Base-by-base conservation (phyloP, 2,329 filamentous ascomycete species). In the Pseudogymnoascus sp. region DNA sequence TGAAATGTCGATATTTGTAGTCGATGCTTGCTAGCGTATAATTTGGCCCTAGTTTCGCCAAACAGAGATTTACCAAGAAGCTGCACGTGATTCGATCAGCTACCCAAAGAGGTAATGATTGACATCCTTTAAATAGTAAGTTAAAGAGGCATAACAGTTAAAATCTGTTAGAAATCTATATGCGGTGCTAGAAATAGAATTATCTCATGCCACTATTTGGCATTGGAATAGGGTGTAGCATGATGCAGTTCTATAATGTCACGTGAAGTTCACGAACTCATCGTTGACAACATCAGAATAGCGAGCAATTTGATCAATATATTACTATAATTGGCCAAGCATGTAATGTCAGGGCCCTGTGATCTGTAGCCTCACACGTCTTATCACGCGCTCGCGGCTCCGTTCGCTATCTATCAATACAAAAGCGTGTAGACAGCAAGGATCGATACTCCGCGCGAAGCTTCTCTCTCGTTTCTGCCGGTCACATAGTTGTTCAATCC, bases 1-100 rank as follows among this genome's bases (percentile, higher is more conserved):
- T 55, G 48, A 55, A 55, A 55, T 55, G 9, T 55, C 48, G 48
- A 55, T 55, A 55, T 55, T 55, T 55, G 48, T 55, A 55, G 48
- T 55, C 48, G 48, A 55, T 55, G 48, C 48, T 33, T 55, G 48
- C 48, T 55, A 55, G 48, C 48, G 48, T 55, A 35, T 33, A 55
- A 35, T 55, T 7, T 21, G 48, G 48, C 48, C 48, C 48, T 55
- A 55, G 48, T 55, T 55, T 55, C 48, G 48, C 48, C 48, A 55
- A 55, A 55, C 48, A 55, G 48, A 55, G 27, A 55, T 55, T 55
- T 55, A 55, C 48, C 9, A 35, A 12, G n/a, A 15, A 13, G 1
- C 9, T 21, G 5, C 48, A 55, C 48, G 48, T 55, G 48, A 55
- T n/a, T 4, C 12, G 3, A 6, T 6, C 5, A 21, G 21, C 21